Base-by-base conservation (phyloP, 106 monocot species). In the Dioscorea dumetorum region DNA sequence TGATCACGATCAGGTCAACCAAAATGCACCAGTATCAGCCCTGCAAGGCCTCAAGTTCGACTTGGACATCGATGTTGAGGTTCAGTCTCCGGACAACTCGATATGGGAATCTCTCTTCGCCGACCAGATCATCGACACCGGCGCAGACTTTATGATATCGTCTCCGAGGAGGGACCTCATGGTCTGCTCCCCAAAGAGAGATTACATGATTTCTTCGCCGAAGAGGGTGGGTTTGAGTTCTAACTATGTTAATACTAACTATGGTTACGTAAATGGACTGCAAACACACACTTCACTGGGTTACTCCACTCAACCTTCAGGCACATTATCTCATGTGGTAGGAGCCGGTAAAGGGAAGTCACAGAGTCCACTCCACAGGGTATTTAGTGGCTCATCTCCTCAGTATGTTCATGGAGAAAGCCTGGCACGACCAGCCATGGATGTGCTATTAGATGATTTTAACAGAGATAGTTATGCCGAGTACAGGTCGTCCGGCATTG, bases 121-220 rank as follows among this genome's bases (percentile, higher is more conserved):
- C 35, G 81, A 81, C 34, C 75, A 71, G 8, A 53, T 65, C 24
- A 53, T 65, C 24, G 81, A 72, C 48, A 12, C 72, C 33, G 57
- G 58, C 19, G 6, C 19, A 17, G 73, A 76, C 64, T 77, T 73
- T 68, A 72, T 81, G 71, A 72, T 76, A 24, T 76, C 65, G 12
- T 81, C 80, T 0, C 80, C 80, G 8, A 75, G 71, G 58, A 61
- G 75, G 48, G 81, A 80, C 56, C 75, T 61, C 75, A 75, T 80
- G 75, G 49, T 61, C 0, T 68, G 60, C 60, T 68, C 68, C 4
- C 75, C 75, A 32, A 61, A 54, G 23, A 62, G 76, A n/a, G 76
- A 76, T 49, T 70, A 32, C 68, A 76, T 76, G 70, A 24, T 67
- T 19, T 69, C 69, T n/a, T 69, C 69, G 11, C 69, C 69, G 0